These are phyloP conservation scores for Urtica urens DNA, from an alignment of 306 rosid genomes.

Conservation along the genomic window DNA sequence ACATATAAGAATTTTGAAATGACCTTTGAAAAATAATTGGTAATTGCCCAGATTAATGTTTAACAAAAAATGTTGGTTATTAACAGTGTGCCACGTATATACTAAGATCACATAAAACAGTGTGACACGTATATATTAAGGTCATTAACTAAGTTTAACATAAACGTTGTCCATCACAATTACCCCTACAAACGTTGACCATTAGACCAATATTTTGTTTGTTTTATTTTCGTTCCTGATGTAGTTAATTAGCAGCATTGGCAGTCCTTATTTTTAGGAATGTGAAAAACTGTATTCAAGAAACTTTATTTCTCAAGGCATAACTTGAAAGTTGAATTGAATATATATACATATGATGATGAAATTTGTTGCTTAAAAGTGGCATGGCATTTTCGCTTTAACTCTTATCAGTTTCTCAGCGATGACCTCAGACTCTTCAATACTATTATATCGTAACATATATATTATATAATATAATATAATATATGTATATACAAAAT, in stretches of 20 bases:
- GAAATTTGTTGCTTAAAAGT: slow-evolving; percentile 9
- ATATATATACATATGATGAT: slow-evolving; percentile 3
- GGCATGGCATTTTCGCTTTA: slow-evolving; percentile 7
- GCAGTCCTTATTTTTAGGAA: neutral
- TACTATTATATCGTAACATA: neutral
- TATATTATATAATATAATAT: neutral
- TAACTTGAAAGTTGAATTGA: slow-evolving; percentile 8
- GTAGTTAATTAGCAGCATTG: neutral
- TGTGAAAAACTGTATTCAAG: neutral
- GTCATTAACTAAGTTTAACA: too few relatives aligned
- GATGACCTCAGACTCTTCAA: slow-evolving; percentile 14
- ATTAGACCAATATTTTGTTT: too few relatives aligned
- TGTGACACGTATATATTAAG: too few relatives aligned
- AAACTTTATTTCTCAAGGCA: neutral
- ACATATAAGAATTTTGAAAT: too few relatives aligned
- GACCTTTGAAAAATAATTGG: too few relatives aligned
- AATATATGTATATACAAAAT: neutral
- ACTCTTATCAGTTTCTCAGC: neutral
- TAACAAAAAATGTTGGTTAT: too few relatives aligned
- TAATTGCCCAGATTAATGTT: too few relatives aligned
- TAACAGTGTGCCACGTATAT: too few relatives aligned
- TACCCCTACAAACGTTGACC: too few relatives aligned
- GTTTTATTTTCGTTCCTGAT: neutral
- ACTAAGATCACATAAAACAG: too few relatives aligned
- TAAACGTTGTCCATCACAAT: too few relatives aligned